Base-by-base conservation (phyloP, 2,329 filamentous ascomycete species). In the Stagonosporopsis chrysanthemi region DNA sequence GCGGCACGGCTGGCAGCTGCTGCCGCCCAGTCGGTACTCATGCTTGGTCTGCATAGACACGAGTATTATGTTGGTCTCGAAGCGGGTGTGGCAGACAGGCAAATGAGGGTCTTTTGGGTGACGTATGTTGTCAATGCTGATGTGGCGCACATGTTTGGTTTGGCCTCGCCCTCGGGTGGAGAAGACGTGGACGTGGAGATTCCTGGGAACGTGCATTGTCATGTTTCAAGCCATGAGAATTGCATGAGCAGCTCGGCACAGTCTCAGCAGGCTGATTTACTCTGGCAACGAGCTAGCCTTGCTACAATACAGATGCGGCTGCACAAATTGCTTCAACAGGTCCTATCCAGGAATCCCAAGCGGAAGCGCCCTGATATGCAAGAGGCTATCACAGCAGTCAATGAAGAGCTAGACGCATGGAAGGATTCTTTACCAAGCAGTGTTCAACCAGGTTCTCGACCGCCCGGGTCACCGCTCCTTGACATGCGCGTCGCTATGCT, bases 91-190 rank as follows among this genome's bases (percentile, higher is more conserved):
- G 52, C 36, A 11, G 38, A 55, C 17, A 17, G 52, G 15, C 41
- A 36, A 3, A 47, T 14, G 28, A 15, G 29, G 11, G 17, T 55
- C 5, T 55, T 55, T n/a, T 55, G 43, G 52, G 29, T 33, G 35
- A 43, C 38, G 4, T 55, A 43, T 23, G 19, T 55, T 39, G n/a
- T 55, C 2, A 48, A 55, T 43, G 40, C 23, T 19, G 52, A 55
- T 8, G 9, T 55, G 19, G 40, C 28, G 44, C 43, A 54, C 15
- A 54, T 15, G n/a, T 54, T 26, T 35, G 42, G 17, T 23, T 12
- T 54, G 11, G 35, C 51, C 6, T 54, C 51, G 23, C 51, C 24
- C 15, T 35, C 48, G 6, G n/a, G 26, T 24, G 17, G 6, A 14
- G 35, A 47, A 40, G 22, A 24, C 2, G 11, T 35, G 19, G 23